Evolutionary conservation across 495 filamentous ascomycete genomes (phyloP).

Genomic region (Penicillium cataractarum): DNA sequence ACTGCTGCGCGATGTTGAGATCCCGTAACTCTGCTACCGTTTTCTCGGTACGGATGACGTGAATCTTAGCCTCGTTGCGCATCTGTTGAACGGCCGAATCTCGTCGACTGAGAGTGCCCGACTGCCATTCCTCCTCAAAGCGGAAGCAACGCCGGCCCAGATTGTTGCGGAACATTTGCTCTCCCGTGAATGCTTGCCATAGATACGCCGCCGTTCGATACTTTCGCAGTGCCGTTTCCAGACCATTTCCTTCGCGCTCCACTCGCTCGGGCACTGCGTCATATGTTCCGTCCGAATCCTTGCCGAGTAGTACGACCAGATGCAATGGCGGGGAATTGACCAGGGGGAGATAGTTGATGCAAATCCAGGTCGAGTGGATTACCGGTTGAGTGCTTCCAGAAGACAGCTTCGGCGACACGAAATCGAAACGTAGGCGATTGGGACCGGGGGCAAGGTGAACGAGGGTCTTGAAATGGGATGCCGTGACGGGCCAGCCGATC

Average conservation of each 20-base stretch:
- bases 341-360: slow-evolving; percentile 81
- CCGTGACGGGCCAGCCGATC: slow-evolving; percentile 79
- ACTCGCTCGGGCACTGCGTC: slow-evolving; percentile 77
- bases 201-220: slow-evolving; percentile 90
- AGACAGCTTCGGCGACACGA: slow-evolving; percentile 76
- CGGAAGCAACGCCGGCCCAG: slow-evolving; percentile 83
- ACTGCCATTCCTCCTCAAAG: slow-evolving; percentile 92
- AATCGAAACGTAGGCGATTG: slow-evolving; percentile 85
- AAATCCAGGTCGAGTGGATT: slow-evolving; percentile 76
- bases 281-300: slow-evolving; percentile 84
- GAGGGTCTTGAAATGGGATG: slow-evolving; percentile 87
- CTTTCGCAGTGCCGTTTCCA: slow-evolving; percentile 80
- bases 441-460: slow-evolving; percentile 86
- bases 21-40: slow-evolving; percentile 82
- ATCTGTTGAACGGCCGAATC: slow-evolving; percentile 69
- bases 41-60: slow-evolving; percentile 79
- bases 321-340: slow-evolving; percentile 78
- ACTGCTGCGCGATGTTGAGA: slow-evolving; percentile 79
- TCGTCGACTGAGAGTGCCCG: slow-evolving; percentile 70
- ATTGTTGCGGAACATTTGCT: slow-evolving; percentile 89
- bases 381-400: slow-evolving; percentile 68
- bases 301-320: slow-evolving; percentile 79
- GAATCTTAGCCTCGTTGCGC: slow-evolving; percentile 87
- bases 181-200: slow-evolving; percentile 94
- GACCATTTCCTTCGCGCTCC: slow-evolving; percentile 76